A percentile compares a stretch with the other conserved stretches of the same genome.
Evolutionary conservation across 2,329 filamentous ascomycete species (phyloP).

Genomic region (Talaromyces atroroseus): DNA sequence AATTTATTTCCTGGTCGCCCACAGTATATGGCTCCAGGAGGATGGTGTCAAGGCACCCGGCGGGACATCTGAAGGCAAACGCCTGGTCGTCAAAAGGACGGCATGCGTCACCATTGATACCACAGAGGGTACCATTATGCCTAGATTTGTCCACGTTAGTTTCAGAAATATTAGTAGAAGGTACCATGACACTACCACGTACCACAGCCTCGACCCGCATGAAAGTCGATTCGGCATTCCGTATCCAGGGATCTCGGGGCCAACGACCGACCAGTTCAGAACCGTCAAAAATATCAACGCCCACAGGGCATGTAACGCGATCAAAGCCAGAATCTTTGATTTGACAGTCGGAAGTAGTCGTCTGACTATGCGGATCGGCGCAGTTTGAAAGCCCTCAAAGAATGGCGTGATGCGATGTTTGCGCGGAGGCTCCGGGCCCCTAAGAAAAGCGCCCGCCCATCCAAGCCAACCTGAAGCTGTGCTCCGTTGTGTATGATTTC

Average conservation of each 20-base stretch:
- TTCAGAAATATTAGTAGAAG: neutral
- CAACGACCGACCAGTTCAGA: conserved; percentile 26
- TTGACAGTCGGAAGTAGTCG: conserved; percentile 22
- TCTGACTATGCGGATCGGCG: conserved; percentile 28
- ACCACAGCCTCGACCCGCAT: conserved; percentile 34
- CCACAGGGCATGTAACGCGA: conserved; percentile 26
- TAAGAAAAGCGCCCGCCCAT: conserved; percentile 19
- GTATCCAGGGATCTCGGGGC: conserved; percentile 28
- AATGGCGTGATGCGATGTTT: conserved; percentile 31
- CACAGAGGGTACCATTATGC: conserved; percentile 43
- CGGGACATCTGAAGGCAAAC: conserved; percentile 55
- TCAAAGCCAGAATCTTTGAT: conserved; percentile 23
- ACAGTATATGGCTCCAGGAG: conserved; percentile 53
- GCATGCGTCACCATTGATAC: conserved; percentile 52
- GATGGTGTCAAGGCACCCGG: conserved; percentile 49
- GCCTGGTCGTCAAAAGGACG: conserved; percentile 51
- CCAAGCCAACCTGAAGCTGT: neutral
- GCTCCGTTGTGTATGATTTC: neutral
- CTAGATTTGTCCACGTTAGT: conserved; percentile 15
- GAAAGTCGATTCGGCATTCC: conserved; percentile 31
- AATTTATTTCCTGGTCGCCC: conserved; percentile 52
- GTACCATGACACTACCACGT: conserved; percentile 16
- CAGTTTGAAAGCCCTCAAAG: conserved; percentile 29
- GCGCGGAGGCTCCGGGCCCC: conserved; percentile 27
- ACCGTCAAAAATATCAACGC: conserved; percentile 28